Conservation (phyloP, 495 filamentous ascomycete genomes). For the Penicillium egyptiacum region DNA sequence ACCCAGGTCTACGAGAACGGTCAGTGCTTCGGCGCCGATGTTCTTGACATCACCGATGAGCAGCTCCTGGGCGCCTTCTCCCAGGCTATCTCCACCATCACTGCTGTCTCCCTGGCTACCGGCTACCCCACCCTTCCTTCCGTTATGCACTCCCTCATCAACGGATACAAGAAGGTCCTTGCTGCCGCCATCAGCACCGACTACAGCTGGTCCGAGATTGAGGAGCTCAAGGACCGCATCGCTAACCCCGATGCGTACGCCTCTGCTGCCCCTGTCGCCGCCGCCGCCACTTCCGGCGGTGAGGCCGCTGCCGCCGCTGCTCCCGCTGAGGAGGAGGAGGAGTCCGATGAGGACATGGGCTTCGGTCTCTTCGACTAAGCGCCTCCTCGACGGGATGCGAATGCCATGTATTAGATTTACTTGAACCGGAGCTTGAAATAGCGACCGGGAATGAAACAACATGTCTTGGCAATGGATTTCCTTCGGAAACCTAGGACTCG, state of each 20-base stretch:
- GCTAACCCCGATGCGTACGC: slow-evolving; percentile 97
- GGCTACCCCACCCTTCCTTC: slow-evolving; percentile 97
- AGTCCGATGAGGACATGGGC: slow-evolving; percentile 54
- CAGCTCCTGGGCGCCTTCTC: slow-evolving; percentile 85
- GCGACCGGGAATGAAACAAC: slow-evolving; percentile 33
- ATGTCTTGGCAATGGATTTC: slow-evolving; percentile 34
- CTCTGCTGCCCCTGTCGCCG: slow-evolving; percentile 65
- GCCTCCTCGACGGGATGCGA: slow-evolving; percentile 34
- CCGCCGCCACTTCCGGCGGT: slow-evolving; percentile 46
- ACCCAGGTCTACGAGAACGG: slow-evolving; percentile 94
- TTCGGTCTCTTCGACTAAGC: slow-evolving; percentile 61
- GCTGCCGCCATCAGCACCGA: slow-evolving; percentile 89
- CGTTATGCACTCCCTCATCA: slow-evolving; percentile 91
- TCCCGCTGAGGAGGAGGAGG: slow-evolving; percentile 52
- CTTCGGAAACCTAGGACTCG: slow-evolving; percentile 20
- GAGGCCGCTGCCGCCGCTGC: slow-evolving; percentile 53
- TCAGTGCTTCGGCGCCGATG: slow-evolving; percentile 77
- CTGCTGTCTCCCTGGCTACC: slow-evolving; percentile 83
- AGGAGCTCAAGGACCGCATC: slow-evolving; percentile 97
- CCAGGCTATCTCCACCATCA: slow-evolving; percentile 80
- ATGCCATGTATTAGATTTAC: slow-evolving; percentile 47
- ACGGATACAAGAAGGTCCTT: slow-evolving; percentile 95
- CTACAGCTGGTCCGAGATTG: slow-evolving; percentile 92
- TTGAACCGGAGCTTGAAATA: slow-evolving; percentile 32
- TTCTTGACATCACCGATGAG: slow-evolving; percentile 90